Conservation (phyloP, 106 monocot species). For the Alisma plantagoaquatica region DNA sequence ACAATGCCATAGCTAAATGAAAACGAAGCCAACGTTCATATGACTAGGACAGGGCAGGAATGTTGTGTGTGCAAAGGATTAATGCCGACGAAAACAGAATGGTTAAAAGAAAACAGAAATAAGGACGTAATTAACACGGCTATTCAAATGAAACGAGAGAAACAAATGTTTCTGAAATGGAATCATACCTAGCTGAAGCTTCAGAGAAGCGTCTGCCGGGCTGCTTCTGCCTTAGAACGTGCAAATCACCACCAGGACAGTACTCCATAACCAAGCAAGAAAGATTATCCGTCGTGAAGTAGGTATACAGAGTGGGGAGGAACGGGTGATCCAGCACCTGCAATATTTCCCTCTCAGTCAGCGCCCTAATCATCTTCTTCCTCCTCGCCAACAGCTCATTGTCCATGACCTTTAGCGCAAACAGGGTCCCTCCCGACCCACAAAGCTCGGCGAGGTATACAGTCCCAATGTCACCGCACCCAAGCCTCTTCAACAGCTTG, state of each 20-base stretch:
- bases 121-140: no score
- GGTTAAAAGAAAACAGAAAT: neutral
- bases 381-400: constrained; percentile 49
- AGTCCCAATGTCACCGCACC: constrained; percentile 76
- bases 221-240: constrained; percentile 74
- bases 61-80: no score
- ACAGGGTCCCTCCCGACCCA: constrained; percentile 54
- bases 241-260: constrained; percentile 15
- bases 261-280: constrained; percentile 36
- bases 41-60: no score
- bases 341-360: constrained; percentile 78
- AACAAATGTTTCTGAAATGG: neutral
- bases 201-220: constrained; percentile 51
- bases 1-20: no score
- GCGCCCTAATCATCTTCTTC: constrained; percentile 67
- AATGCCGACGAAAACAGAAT: no score
- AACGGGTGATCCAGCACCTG: constrained; percentile 87
- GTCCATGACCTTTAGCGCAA: constrained; percentile 81
- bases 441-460: constrained; percentile 60
- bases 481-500: constrained; percentile 55
- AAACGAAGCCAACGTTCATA: no score
- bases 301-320: constrained; percentile 60
- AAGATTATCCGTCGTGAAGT: constrained; percentile 65
- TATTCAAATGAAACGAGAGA: neutral
- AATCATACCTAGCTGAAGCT: constrained; percentile 62